Percentiles rank a stretch among this genome's conserved stretches.
Conservation (phyloP, 176 grass and related monocot species). For the Poa pratensis region DNA sequence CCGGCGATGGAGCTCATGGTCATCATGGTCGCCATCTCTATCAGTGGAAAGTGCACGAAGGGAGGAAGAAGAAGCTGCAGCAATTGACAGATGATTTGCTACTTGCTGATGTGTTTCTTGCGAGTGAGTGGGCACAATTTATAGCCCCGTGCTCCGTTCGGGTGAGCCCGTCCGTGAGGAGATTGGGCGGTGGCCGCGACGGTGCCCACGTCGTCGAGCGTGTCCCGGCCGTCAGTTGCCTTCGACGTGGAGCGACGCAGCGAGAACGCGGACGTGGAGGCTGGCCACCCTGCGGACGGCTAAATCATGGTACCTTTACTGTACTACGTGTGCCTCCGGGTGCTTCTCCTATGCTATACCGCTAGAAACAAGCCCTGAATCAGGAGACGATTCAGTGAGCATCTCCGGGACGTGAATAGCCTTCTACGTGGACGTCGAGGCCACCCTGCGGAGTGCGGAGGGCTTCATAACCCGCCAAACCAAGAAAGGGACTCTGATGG, state of each 20-base stretch:
- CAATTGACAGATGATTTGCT: background rate
- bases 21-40: background rate
- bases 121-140: background rate
- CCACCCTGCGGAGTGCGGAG: background rate
- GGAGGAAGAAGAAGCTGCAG: background rate
- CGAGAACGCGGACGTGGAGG: background rate
- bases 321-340: too few relatives aligned
- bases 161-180: background rate
- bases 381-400: too few relatives aligned
- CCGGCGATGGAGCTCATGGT: background rate
- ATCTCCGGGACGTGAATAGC: background rate
- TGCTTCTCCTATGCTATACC: too few relatives aligned
- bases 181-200: background rate
- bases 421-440: background rate
- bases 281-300: background rate
- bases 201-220: slow-evolving; percentile 3
- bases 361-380: too few relatives aligned
- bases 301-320: too few relatives aligned
- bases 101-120: background rate
- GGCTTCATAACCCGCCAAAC: background rate
- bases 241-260: background rate
- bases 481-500: background rate
- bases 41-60: background rate
- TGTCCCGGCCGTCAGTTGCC: background rate
- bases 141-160: background rate